Evolutionary conservation across 768 basidiomycete species (phyloP).

Genomic region (Chalciporus chontae): DNA sequence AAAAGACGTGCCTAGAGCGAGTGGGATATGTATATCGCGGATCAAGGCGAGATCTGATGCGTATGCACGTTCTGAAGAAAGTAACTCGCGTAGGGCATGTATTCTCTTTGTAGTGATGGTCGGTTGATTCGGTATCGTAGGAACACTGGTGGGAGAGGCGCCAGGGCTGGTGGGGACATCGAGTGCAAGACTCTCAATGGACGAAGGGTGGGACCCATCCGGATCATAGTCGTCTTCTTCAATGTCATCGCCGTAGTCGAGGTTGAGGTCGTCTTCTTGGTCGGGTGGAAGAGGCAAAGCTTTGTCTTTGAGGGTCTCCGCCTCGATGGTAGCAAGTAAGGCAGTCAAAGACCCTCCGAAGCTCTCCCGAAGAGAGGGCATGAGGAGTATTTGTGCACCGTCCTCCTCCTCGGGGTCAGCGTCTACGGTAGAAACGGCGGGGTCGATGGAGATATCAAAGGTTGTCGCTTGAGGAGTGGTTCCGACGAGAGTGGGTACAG

Average conservation of each 20-base stretch:
- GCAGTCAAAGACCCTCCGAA: conserved; percentile 32
- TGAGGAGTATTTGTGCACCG: conserved; percentile 17
- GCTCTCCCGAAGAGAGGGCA: conserved; percentile 29
- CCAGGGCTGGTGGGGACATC: conserved; percentile 7
- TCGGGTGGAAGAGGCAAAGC: conserved; percentile 28
- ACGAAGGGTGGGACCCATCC: conserved; percentile 21
- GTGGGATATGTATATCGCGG: conserved; percentile 72
- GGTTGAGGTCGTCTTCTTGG: conserved; percentile 20
- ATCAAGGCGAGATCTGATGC: conserved; percentile 80
- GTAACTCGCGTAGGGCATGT: conserved; percentile 73
- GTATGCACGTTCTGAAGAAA: conserved; percentile 78
- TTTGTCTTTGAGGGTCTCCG: conserved; percentile 29
- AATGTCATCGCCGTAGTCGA: conserved; percentile 21
- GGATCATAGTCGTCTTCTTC: conserved; percentile 28
- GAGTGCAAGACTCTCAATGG: conserved; percentile 26
- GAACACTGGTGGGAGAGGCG: background rate
- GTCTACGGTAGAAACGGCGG: conserved; percentile 4
- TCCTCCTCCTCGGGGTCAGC: conserved; percentile 1
- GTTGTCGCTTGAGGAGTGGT: conserved; percentile 18
- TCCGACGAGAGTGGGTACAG: conserved; percentile 11
- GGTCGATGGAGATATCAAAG: conserved; percentile 5
- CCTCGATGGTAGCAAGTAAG: conserved; percentile 29
- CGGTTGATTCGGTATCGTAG: conserved; percentile 30
- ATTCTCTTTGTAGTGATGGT: conserved; percentile 59
- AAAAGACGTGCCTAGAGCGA: conserved; percentile 61